phyloP scores from a whole-genome alignment of 441 rosid genomes.

The Brassica hybrid region DNA sequence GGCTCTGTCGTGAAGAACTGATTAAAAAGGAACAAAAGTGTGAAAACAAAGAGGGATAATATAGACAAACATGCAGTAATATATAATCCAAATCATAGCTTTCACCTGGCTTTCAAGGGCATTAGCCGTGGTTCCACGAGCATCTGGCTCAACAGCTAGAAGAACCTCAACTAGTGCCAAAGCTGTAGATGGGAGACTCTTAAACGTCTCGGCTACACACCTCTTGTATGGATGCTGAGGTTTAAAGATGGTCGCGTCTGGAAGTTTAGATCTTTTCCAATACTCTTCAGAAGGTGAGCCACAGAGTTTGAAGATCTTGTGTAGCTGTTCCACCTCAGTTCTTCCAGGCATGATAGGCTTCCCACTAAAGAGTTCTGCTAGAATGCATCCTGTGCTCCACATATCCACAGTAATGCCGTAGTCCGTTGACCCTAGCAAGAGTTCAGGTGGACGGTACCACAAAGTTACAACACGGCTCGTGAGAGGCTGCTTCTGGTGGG shows the following conservation, averaged over 20 bases:
- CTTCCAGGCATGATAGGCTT: slow-evolving; percentile 6
- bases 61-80: not conserved
- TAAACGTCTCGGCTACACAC: not conserved
- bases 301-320: slow-evolving; percentile 7
- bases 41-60: not conserved
- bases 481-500: not conserved
- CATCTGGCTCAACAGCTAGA: not conserved
- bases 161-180: not conserved
- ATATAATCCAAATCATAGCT: not conserved
- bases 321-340: not conserved
- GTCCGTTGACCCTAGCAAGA: not conserved
- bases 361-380: not conserved
- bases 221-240: slow-evolving; percentile 4
- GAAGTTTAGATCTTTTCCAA: not conserved
- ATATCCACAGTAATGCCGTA: not conserved
- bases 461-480: not conserved
- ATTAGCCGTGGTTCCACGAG: not conserved
- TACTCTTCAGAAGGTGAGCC: slow-evolving; percentile 5
- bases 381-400: not conserved
- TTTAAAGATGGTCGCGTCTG: not conserved
- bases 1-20: not conserved
- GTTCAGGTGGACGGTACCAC: slow-evolving; percentile 4
- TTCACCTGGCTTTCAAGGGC: not conserved
- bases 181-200: not conserved
- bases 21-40: not conserved